Evolutionary conservation across 1,284 basidiomycete species (phyloP), one percentile per base, ranked within the genome.

Genomic region (Papiliotrema laurentii): DNA sequence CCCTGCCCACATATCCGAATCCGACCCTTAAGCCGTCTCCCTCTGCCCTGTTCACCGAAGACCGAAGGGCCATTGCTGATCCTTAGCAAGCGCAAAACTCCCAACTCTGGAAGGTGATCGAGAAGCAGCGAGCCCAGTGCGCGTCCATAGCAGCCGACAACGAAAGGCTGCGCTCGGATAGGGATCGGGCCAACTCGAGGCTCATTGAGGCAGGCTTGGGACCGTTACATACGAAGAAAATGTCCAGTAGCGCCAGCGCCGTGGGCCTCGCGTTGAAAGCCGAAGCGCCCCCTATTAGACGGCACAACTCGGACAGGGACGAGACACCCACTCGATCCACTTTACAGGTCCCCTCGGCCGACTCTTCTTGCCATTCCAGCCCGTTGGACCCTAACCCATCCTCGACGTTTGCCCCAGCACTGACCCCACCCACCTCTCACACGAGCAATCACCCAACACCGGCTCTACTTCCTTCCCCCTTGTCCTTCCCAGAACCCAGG

Each of bases 31-130:
- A n/a, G n/a, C n/a, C n/a, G n/a, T n/a, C n/a, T n/a, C n/a, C n/a
- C n/a, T n/a, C n/a, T n/a, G n/a, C n/a, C n/a, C n/a, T n/a, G n/a
- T n/a, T n/a, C n/a, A n/a, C n/a, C n/a, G n/a, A n/a, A n/a, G n/a
- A n/a, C n/a, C n/a, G n/a, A n/a, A n/a, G n/a, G n/a, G n/a, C n/a
- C 31, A 16, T 26, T 28, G 42, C 41, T 54, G n/a, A 38, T 37
- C 18, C 36, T 6, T 49, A 71, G 69, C 83, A 84, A 31, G 73
- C 81, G 9, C 89, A 93, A 75, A 93, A 93, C 69, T 76, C 83
- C 5, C 88, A 91, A 72, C 80, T 92, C 26, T 92, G 89, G 89
- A 91, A 90, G 71, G 79, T 92, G 53, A 85, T 93, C 68, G 89
- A 92, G 78, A 90, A 89, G 69, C 87, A 90, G 51, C 60, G 68